These are phyloP conservation scores for Phaeosphaeriaceae sp. DNA, from an alignment of 2,329 filamentous ascomycete species.

Conservation along the genomic window DNA sequence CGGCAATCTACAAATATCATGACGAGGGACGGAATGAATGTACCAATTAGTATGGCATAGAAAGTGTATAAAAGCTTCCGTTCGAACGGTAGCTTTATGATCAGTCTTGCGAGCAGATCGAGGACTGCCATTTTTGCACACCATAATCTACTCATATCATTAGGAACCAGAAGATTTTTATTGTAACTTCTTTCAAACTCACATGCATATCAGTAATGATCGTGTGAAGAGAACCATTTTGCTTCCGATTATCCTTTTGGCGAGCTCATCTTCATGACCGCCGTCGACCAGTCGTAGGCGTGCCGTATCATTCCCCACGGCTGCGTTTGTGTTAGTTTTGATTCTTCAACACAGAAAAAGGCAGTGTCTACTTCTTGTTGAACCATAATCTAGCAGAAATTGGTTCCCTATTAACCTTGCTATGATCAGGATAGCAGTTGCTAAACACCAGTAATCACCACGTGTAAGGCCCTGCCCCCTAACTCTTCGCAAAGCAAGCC, in stretches of 20 bases:
- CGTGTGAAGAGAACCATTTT: slow-evolving; percentile 23
- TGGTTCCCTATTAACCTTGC: slow-evolving; percentile 20
- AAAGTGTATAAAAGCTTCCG: slow-evolving; percentile 13
- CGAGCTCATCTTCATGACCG: neutral
- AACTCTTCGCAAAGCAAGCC: slow-evolving; percentile 17
- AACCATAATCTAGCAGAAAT: slow-evolving; percentile 20
- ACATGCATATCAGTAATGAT: slow-evolving; percentile 22
- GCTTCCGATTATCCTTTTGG: slow-evolving; percentile 13
- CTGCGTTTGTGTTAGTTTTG: neutral
- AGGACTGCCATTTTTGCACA: slow-evolving; percentile 25
- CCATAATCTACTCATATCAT: slow-evolving; percentile 16
- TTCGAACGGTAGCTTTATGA: slow-evolving; percentile 25
- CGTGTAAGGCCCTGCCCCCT: slow-evolving; percentile 16
- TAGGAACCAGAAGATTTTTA: neutral
- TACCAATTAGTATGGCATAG: slow-evolving; percentile 10
- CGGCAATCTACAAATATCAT: slow-evolving; percentile 18
- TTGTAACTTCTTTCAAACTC: neutral
- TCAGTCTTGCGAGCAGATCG: slow-evolving; percentile 19
- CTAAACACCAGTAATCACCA: slow-evolving; percentile 26
- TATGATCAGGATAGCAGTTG: slow-evolving; percentile 15
- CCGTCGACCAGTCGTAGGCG: slow-evolving; percentile 13
- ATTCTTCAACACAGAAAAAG: neutral
- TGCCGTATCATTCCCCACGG: neutral
- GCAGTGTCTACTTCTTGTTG: slow-evolving; percentile 17
- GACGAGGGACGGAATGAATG: slow-evolving; percentile 21